Base-by-base conservation (phyloP, 768 basidiomycete genomes). In the Coprinopsis sp. region DNA sequence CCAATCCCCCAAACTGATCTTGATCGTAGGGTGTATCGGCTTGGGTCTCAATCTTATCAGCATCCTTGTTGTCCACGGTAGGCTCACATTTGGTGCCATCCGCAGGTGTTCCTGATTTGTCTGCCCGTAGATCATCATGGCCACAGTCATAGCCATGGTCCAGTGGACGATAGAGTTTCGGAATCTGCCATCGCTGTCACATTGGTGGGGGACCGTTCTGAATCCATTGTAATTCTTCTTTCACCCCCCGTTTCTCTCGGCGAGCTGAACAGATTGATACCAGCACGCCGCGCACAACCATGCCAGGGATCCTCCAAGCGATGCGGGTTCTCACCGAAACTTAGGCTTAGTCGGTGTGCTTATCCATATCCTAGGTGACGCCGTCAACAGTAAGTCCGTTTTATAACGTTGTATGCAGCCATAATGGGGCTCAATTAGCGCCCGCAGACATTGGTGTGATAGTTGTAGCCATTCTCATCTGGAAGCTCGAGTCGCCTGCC, bases 271-370 rank as follows among this genome's bases (percentile, higher is more conserved):
- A n/a, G n/a, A n/a, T 31, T 16, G 25, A 36, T 42, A n/a, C 33
- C 54, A 75, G 75, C 74, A 79, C 52, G 74, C 71, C 11, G 59
- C 58, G 24, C 77, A 79, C 59, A 67, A 78, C 51, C 76, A 79
- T 57, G 68, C 68, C 22, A 52, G 67, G 14, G 58, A 71, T 36
- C 71, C 72, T 42, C 70, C 71, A n/a, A n/a, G n/a, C 4, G 47
- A 51, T 27, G 44, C 49, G 31, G 14, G 11, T 21, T 50, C 53
- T 24, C 61, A 65, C 19, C 63, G 68, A 45, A 77, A 77, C 51
- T 54, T 75, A 22, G 77, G 76, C 27, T 52, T 77, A 10, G 51
- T 70, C 37, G 77, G 72, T 10, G 76, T 78, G 3, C 55, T 80
- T 11, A 58, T 74, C 28, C 78, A 80, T 59, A 63, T 80, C 29